Conservation (phyloP, 768 basidiomycete genomes). For the Leucocoprinus sp. region DNA sequence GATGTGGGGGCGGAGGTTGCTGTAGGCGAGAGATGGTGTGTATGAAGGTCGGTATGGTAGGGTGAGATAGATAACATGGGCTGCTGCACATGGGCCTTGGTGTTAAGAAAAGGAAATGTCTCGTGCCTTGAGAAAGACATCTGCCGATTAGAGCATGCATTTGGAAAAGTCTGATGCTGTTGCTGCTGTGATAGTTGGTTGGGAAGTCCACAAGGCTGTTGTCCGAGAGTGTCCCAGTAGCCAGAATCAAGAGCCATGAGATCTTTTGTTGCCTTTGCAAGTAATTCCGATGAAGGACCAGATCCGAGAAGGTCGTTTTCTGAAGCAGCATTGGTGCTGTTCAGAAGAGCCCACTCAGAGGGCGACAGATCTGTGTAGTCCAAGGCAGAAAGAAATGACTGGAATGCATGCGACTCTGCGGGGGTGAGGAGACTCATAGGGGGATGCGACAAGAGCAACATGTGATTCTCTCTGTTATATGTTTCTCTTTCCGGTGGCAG, state of each 20-base stretch:
- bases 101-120: constrained; percentile 20
- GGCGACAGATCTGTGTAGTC: constrained; percentile 35
- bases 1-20: constrained; percentile 8
- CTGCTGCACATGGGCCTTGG: constrained; percentile 14
- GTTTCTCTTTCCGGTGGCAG: background rate
- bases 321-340: constrained; percentile 19
- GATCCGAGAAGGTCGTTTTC: constrained; percentile 36
- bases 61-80: constrained; percentile 6
- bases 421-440: constrained; percentile 54
- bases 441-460: background rate
- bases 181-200: constrained; percentile 14
- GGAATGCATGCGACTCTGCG: constrained; percentile 58
- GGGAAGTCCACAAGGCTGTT: constrained; percentile 15
- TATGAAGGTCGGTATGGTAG: background rate
- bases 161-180: constrained; percentile 17
- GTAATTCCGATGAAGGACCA: constrained; percentile 50
- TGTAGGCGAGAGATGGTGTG: constrained; percentile 7
- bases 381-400: constrained; percentile 55
- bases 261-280: constrained; percentile 76
- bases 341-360: constrained; percentile 39
- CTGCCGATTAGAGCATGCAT: constrained; percentile 10
- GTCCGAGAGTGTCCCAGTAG: constrained; percentile 24
- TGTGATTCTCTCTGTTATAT: constrained; percentile 8
- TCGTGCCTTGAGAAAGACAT: constrained; percentile 15
- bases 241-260: constrained; percentile 64